phyloP scores from a whole-genome alignment of 1,139 yeast genomes.

The Sugiyamaella grinbergsii region DNA sequence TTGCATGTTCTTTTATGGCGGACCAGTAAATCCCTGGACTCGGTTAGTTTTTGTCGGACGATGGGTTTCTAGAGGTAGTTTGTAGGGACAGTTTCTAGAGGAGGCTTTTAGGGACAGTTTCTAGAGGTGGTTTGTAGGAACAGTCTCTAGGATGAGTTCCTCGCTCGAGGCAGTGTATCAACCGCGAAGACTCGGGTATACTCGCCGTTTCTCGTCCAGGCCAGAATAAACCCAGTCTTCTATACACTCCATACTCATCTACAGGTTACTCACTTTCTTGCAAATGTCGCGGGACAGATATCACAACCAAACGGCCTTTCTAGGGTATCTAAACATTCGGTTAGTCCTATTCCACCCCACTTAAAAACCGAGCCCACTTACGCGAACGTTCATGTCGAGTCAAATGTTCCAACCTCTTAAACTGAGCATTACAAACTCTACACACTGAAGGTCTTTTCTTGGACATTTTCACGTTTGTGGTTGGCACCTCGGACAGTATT shows the following conservation, averaged over 20 bases:
- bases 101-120: too few species aligned
- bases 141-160: too few species aligned
- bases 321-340: not conserved
- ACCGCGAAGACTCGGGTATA: too few species aligned
- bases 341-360: constrained; percentile 7
- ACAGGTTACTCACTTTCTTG: constrained; percentile 10
- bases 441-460: constrained; percentile 13
- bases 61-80: too few species aligned
- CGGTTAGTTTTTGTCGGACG: too few species aligned
- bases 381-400: constrained; percentile 17
- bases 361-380: constrained; percentile 3
- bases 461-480: not conserved
- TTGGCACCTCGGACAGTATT: too few species aligned
- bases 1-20: constrained; percentile 14
- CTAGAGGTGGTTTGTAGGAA: too few species aligned
- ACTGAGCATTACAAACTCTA: constrained; percentile 15
- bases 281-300: constrained; percentile 14
- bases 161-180: too few species aligned
- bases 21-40: constrained; percentile 10
- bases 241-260: not conserved
- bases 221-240: too few species aligned
- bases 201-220: too few species aligned
- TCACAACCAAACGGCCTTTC: constrained; percentile 16
- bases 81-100: too few species aligned
- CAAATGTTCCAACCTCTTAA: constrained; percentile 15